Conservation (phyloP, 768 basidiomycete genomes). For the Sutorius australiensis region DNA sequence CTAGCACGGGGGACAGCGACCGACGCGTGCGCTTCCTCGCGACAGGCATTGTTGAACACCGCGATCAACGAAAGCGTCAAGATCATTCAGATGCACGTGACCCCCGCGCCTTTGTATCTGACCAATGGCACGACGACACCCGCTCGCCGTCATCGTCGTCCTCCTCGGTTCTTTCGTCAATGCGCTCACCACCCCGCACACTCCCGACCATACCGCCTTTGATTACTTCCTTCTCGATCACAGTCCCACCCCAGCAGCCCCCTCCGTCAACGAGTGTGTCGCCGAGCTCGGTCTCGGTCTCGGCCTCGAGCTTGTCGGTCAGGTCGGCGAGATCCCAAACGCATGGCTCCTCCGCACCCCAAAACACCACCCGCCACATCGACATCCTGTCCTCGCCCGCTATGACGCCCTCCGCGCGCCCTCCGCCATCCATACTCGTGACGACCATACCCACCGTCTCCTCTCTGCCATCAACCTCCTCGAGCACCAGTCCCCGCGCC, state of each 20-base stretch:
- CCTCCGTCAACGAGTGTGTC: slow-evolving; percentile 59
- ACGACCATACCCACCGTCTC: slow-evolving; percentile 38
- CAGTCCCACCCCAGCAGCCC: slow-evolving; percentile 45
- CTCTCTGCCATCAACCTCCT: slow-evolving; percentile 59
- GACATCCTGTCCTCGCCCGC: slow-evolving; percentile 40
- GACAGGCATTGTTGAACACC: slow-evolving; percentile 17
- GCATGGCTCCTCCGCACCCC: slow-evolving; percentile 76
- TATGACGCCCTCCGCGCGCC: slow-evolving; percentile 43
- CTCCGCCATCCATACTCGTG: slow-evolving; percentile 35
- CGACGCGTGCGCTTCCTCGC: slow-evolving; percentile 26
- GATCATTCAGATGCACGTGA: slow-evolving; percentile 9
- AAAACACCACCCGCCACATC: slow-evolving; percentile 30
- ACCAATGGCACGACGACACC: slow-evolving; percentile 14
- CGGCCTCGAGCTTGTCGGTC: slow-evolving; percentile 86
- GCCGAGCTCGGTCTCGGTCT: slow-evolving; percentile 64
- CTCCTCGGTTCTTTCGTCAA: slow-evolving; percentile 5
- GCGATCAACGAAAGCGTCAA: slow-evolving; percentile 2
- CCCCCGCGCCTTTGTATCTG: background rate
- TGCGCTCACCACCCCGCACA: slow-evolving; percentile 19
- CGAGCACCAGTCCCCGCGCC: slow-evolving; percentile 59
- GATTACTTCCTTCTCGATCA: slow-evolving; percentile 84
- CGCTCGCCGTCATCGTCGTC: slow-evolving; percentile 4
- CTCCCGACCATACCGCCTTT: slow-evolving; percentile 56
- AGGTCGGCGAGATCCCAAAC: slow-evolving; percentile 74
- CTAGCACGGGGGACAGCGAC: slow-evolving; percentile 14